phyloP scores from a whole-genome alignment of 1,284 basidiomycete genomes.

The Leccinum huronense region DNA sequence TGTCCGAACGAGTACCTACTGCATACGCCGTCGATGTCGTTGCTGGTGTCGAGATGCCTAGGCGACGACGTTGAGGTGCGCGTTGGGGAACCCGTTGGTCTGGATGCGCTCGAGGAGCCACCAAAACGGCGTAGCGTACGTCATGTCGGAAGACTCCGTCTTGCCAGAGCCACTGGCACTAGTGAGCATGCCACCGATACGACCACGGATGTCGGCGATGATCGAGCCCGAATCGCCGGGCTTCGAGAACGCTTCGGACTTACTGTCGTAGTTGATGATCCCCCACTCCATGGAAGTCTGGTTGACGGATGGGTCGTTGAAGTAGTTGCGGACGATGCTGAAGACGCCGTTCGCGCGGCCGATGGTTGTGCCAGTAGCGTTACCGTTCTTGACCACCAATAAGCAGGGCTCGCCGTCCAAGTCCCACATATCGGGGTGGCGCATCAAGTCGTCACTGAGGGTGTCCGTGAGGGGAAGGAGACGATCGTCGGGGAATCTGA shows the following conservation, averaged over 20 bases:
- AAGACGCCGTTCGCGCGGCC: not conserved
- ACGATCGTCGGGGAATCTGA: not conserved
- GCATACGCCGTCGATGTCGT: too few species aligned
- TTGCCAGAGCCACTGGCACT: not conserved
- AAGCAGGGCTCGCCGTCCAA: not conserved
- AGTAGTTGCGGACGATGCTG: not conserved
- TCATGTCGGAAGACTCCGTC: not conserved
- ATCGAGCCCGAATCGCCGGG: not conserved
- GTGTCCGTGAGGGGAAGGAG: not conserved
- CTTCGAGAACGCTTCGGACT: not conserved
- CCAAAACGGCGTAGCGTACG: not conserved
- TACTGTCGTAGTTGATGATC: not conserved
- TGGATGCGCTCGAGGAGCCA: not conserved
- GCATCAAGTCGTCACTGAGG: not conserved
- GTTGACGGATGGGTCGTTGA: not conserved
- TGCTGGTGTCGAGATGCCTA: too few species aligned
- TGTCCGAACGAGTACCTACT: too few species aligned
- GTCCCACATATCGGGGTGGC: not conserved
- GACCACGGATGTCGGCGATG: not conserved
- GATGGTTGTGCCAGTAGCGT: not conserved
- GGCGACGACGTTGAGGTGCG: not conserved
- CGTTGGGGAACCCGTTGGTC: not conserved
- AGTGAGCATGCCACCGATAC: not conserved
- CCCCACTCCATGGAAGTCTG: not conserved
- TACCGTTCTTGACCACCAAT: not conserved